Evolutionary conservation across 1,284 basidiomycete genomes (phyloP), one percentile per base, ranked within the genome.

Genomic region (Leccinum pachyderme): DNA sequence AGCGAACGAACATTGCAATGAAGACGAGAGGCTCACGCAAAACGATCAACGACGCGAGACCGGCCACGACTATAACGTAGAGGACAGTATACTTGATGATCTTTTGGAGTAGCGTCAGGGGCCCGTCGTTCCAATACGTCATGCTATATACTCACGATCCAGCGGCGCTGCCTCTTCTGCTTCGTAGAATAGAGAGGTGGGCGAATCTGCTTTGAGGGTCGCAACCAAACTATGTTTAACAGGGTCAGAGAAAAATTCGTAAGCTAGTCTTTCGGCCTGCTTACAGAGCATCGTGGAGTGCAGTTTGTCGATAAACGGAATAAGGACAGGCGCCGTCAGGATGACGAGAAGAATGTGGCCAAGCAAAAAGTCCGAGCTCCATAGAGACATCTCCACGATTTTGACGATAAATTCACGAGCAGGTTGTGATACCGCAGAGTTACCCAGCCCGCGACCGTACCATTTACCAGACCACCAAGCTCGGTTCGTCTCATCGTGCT

Each of bases 381-480:
- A 97, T 18, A 96, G 74, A 24, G 91, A 92, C 87, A 96, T 92
- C 75, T 97, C 95, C 61, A 97, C 92, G 58, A 96, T 93, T 80
- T 98, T 98, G 77, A 98, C 94, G 57, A 98, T 84, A 70, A 91
- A 96, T 78, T 98, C 95, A 72, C 95, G 88, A 57, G 92, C 93
- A 44, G 95, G 94, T 71, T 97, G 95, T 37, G 92, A 94, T 72
- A 95, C 87, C 43, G 92, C 93, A 47, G 91, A 89, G 27, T 80
- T 81, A 43, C 95, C 95, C 31, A 97, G 79, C 41, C 93, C 92
- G 54, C 93, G 83, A 50, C 94, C 93, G 69, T 95, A 95, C 95
- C 95, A 97, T 74, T 94, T 92, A 71, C 95, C 95, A n/a, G 93
- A 95, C 95, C 95, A 98, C 95, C 95, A 98, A 7, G 94, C 94